Percentiles rank a stretch among this genome's conserved stretches.
Conservation (phyloP, 169 alveolate genomes). For the Plasmodium chabaudi region DNA sequence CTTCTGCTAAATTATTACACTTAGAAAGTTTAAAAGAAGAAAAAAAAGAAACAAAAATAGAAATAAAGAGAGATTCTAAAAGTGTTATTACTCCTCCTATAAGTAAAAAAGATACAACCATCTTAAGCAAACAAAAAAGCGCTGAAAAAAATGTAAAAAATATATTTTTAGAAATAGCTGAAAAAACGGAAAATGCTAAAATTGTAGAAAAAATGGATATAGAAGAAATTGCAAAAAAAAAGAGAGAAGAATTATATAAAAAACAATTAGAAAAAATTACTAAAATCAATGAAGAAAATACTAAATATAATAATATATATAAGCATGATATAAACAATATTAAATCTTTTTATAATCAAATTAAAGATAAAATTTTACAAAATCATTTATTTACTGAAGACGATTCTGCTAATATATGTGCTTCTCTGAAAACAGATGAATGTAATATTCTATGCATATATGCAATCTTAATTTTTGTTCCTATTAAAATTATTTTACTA, state of each 20-base stretch:
- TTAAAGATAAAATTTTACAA: constrained; percentile 26
- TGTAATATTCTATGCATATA: constrained; percentile 15
- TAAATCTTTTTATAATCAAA: constrained; percentile 25
- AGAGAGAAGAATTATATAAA: constrained; percentile 54
- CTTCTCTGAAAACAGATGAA: constrained; percentile 36
- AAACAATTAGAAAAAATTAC: constrained; percentile 62
- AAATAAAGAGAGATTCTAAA: neutral
- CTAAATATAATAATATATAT: constrained; percentile 50
- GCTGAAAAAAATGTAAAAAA: constrained; percentile 22
- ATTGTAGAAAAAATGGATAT: constrained; percentile 69
- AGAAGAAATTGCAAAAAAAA: constrained; percentile 61
- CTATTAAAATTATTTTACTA: too few species aligned
- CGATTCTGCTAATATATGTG: constrained; percentile 20
- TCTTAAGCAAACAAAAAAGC: neutral
- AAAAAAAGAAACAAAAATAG: neutral
- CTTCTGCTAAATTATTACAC: constrained; percentile 60
- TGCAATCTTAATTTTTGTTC: neutral
- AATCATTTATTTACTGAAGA: constrained; percentile 28
- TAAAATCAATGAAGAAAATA: constrained; percentile 66
- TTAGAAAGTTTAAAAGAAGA: constrained; percentile 30
- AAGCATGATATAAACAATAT: constrained; percentile 41
- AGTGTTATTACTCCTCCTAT: neutral
- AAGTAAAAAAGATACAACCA: constrained; percentile 1
- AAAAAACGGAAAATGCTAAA: constrained; percentile 76
- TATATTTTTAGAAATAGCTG: constrained; percentile 57